Percentiles rank a stretch among this genome's conserved stretches.
Evolutionary conservation across 495 filamentous ascomycete genomes (phyloP).

Genomic region (Lasiosphaeria ovina): DNA sequence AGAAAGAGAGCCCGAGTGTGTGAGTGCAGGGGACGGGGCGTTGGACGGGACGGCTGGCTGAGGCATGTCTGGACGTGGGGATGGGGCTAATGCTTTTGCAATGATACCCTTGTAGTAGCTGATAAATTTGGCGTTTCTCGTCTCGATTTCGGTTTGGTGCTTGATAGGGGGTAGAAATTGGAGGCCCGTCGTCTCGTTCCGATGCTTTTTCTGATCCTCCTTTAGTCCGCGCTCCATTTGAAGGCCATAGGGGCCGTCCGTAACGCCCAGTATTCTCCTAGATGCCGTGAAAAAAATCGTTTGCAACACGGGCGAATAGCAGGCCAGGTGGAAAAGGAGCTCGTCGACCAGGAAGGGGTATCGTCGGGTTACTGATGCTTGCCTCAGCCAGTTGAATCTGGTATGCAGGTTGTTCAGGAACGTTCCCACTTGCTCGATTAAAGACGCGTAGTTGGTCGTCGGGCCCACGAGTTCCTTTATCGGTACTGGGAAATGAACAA

Average conservation of each 20-base stretch:
- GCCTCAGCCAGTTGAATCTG: slow-evolving; percentile 17
- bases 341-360: slow-evolving; percentile 65
- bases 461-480: slow-evolving; percentile 27
- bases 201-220: slow-evolving; percentile 29
- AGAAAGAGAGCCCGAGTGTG: background rate
- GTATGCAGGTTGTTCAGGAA: slow-evolving; percentile 36
- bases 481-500: slow-evolving; percentile 50
- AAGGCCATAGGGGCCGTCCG: slow-evolving; percentile 24
- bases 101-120: slow-evolving; percentile 7
- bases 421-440: slow-evolving; percentile 31
- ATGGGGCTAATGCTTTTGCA: background rate
- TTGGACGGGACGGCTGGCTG: slow-evolving; percentile 1
- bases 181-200: background rate
- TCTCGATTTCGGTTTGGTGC: slow-evolving; percentile 10
- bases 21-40: background rate
- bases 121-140: slow-evolving; percentile 12
- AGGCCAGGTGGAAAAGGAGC: slow-evolving; percentile 45
- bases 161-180: slow-evolving; percentile 4
- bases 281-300: slow-evolving; percentile 59
- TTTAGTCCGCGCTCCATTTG: slow-evolving; percentile 40
- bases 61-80: slow-evolving; percentile 1
- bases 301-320: slow-evolving; percentile 57
- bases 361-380: slow-evolving; percentile 5
- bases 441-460: slow-evolving; percentile 8
- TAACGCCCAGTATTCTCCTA: slow-evolving; percentile 37